Percentiles rank a stretch among this genome's conserved stretches.
These are phyloP conservation scores for Pelargonium citronellum DNA, from an alignment of 441 rosid species.

Conservation along the genomic window DNA sequence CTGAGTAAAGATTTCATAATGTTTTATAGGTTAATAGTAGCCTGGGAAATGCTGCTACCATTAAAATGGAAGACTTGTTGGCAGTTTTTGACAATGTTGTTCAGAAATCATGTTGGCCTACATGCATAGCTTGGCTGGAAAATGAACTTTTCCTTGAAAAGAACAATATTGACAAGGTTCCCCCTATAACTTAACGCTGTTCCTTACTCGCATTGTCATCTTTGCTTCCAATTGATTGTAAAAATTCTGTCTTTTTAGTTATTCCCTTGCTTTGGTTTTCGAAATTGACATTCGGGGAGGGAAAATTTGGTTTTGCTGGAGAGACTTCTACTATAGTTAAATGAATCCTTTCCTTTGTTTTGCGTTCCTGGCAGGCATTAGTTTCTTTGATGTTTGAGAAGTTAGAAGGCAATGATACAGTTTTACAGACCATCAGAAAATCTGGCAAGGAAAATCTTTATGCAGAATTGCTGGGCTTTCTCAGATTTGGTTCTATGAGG, in stretches of 20 bases:
- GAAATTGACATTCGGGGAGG: background rate
- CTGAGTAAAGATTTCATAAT: constrained; percentile 19
- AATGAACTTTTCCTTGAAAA: constrained; percentile 45
- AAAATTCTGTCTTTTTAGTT: constrained; percentile 3
- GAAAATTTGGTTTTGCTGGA: background rate
- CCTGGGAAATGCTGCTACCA: constrained; percentile 22
- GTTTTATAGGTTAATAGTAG: constrained; percentile 52
- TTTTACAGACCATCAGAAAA: constrained; percentile 53
- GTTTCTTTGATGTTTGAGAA: constrained; percentile 54
- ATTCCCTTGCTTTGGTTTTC: background rate
- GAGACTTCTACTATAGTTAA: constrained; percentile 13
- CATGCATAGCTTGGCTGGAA: constrained; percentile 61
- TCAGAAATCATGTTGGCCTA: constrained; percentile 43
- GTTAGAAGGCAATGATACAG: constrained; percentile 52
- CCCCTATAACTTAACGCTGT: constrained; percentile 10
- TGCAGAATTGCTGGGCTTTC: constrained; percentile 64
- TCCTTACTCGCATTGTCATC: background rate
- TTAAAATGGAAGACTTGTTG: constrained; percentile 49
- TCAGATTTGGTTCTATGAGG: constrained; percentile 53
- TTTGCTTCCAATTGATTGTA: background rate
- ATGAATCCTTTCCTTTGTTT: constrained; percentile 12
- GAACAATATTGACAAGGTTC: constrained; percentile 43
- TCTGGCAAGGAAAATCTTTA: constrained; percentile 80
- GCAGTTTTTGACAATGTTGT: constrained; percentile 40
- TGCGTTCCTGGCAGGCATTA: constrained; percentile 41